Evolutionary conservation across 768 basidiomycete genomes (phyloP), one percentile per base, ranked within the genome.

Genomic region (Dentipellis sp.): DNA sequence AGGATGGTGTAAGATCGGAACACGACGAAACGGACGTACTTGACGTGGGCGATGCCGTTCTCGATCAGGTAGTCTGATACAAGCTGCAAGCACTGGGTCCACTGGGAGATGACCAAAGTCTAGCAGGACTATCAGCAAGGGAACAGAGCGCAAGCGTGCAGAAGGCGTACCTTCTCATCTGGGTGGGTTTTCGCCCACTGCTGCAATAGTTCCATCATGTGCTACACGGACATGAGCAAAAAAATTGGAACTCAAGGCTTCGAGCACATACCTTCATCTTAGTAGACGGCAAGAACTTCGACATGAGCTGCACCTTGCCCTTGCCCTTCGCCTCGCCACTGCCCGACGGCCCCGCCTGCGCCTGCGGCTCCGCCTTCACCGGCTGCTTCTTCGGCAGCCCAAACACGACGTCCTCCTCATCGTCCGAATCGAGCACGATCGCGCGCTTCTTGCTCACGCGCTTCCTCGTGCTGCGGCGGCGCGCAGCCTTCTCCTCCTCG

Each of bases 31-130:
- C 0, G 22, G 46, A 64, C 71, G 12, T 60, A 82, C 79, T 80
- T 82, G 56, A 84, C 78, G 59, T 82, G 81, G 3, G 69, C 61
- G 49, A 84, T 74, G 1, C 71, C 71, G 19, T 76, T 69, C 62
- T 79, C 75, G 0, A 68, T 67, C n/a, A 91, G 72, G 63, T 84
- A 85, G 51, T 78, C 68, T 0, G 79, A 83, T n/a, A 84, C 77
- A 4, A 89, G 72, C 10, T 77, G 73, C 38, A 91, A 73, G 56
- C 81, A 85, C 6, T 72, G 67, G 0, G 83, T 85, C 82, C 88
- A 90, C 65, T 86, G 83, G 0, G 84, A 87, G 55, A 88, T 75
- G 56, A 89, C 69, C 52, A 91, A 65, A 48, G 77, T 75, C 80
- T 86, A 55, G 36, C 8, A 40, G 19, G 38, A 11, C 23, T 5